A percentile compares a stretch with the other conserved stretches of the same genome.
phyloP scores from a whole-genome alignment of 768 basidiomycete species.

The Porpolomopsis calyptriformis region DNA sequence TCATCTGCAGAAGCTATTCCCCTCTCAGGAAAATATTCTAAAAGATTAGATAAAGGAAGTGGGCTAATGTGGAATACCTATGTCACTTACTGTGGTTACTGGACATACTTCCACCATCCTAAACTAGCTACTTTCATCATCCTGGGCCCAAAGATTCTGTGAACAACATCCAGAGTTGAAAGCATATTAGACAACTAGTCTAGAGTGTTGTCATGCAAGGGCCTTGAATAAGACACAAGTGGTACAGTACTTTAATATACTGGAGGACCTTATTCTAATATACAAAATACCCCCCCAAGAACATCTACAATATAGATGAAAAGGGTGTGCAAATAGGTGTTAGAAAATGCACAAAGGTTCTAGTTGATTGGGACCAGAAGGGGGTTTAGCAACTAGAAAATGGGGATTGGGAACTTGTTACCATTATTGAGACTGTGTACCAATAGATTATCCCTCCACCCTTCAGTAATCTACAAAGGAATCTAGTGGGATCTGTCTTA shows the following conservation, averaged over 20 bases:
- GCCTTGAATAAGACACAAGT: conserved; percentile 13
- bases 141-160: no score
- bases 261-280: conserved; percentile 11
- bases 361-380: conserved; percentile 15
- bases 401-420: conserved; percentile 33
- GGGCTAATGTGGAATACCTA: no score
- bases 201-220: conserved; percentile 19
- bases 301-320: conserved; percentile 24
- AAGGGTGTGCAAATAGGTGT: conserved; percentile 16
- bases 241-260: conserved; percentile 11
- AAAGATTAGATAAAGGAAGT: no score
- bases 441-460: conserved; percentile 27
- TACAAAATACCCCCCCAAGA: conserved; percentile 14
- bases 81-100: no score
- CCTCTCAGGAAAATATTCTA: no score
- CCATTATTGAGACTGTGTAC: conserved; percentile 36
- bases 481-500: conserved; percentile 16
- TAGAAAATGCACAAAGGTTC: conserved; percentile 7
- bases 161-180: no score
- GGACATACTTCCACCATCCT: no score
- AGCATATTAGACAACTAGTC: no score
- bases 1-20: no score
- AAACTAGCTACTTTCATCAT: no score
- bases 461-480: conserved; percentile 31
- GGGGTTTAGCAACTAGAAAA: conserved; percentile 15